Conservation (phyloP, 1,139 yeast genomes). For the Spathaspora jeffriesii region DNA sequence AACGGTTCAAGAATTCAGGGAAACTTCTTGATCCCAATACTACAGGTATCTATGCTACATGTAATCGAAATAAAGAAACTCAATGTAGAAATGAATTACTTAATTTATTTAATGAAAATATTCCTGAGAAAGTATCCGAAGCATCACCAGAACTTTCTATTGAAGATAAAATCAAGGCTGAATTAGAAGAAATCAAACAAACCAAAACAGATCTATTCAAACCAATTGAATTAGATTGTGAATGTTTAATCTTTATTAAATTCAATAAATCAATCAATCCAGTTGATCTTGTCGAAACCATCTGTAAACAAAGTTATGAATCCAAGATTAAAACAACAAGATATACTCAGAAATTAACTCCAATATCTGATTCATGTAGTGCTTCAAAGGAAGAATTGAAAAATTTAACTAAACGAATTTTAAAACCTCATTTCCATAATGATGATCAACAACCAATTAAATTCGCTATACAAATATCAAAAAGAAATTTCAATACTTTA, state of each 20-base stretch:
- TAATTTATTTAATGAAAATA: conserved; percentile 55
- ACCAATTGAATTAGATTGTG: conserved; percentile 75
- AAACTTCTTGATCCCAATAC: conserved; percentile 72
- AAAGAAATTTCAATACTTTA: conserved; percentile 76
- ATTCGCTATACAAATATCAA: conserved; percentile 81
- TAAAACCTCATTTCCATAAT: conserved; percentile 69
- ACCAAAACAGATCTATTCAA: conserved; percentile 48
- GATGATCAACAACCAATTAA: conserved; percentile 50
- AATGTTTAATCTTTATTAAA: conserved; percentile 83
- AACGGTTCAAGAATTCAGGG: conserved; percentile 50
- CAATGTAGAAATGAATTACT: conserved; percentile 75
- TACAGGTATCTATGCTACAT: conserved; percentile 83
- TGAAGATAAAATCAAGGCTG: conserved; percentile 75
- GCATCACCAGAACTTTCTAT: conserved; percentile 48
- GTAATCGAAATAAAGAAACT: conserved; percentile 75
- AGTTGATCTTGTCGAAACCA: conserved; percentile 58
- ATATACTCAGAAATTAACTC: conserved; percentile 78
- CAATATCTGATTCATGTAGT: conserved; percentile 74
- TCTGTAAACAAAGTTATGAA: conserved; percentile 62
- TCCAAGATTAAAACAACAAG: conserved; percentile 60
- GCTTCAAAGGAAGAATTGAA: conserved; percentile 66
- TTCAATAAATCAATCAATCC: conserved; percentile 80
- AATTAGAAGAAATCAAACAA: conserved; percentile 58
- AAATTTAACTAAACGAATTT: conserved; percentile 55
- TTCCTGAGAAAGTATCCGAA: conserved; percentile 42